A percentile compares a stretch with the other conserved stretches of the same genome.
Conservation (phyloP, 345 rosid genomes). For the Laguncularia racemosa region DNA sequence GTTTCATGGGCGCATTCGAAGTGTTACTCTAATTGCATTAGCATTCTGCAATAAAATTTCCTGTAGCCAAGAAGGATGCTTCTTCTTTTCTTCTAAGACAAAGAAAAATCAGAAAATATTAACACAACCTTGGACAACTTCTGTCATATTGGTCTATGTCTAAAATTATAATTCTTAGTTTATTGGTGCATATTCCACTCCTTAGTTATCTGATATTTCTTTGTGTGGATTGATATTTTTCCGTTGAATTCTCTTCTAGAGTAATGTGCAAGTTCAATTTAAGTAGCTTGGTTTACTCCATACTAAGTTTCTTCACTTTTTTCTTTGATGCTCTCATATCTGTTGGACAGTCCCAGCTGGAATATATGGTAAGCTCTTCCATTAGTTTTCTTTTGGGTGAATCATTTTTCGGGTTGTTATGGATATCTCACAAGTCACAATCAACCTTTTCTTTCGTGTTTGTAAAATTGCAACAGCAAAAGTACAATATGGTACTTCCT, state of each 20-base stretch:
- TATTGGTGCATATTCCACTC: too few relatives aligned
- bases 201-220: not conserved
- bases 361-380: slow-evolving; percentile 58
- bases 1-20: too few relatives aligned
- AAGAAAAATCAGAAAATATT: too few relatives aligned
- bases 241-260: not conserved
- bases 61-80: too few relatives aligned
- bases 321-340: slow-evolving; percentile 13
- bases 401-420: not conserved
- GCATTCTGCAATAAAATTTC: too few relatives aligned
- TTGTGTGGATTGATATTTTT: not conserved
- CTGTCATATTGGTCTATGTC: too few relatives aligned
- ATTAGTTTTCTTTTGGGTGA: not conserved
- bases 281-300: slow-evolving; percentile 13
- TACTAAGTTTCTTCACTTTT: slow-evolving; percentile 17
- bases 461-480: slow-evolving; percentile 43
- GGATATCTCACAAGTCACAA: not conserved
- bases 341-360: slow-evolving; percentile 77
- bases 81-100: too few relatives aligned
- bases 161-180: too few relatives aligned
- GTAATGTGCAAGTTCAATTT: not conserved
- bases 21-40: too few relatives aligned
- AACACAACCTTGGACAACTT: too few relatives aligned
- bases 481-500: slow-evolving; percentile 77
- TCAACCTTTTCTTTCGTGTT: not conserved